phyloP scores from a whole-genome alignment of 2,329 filamentous ascomycete genomes.

The Aspergillus pseudonomiae region DNA sequence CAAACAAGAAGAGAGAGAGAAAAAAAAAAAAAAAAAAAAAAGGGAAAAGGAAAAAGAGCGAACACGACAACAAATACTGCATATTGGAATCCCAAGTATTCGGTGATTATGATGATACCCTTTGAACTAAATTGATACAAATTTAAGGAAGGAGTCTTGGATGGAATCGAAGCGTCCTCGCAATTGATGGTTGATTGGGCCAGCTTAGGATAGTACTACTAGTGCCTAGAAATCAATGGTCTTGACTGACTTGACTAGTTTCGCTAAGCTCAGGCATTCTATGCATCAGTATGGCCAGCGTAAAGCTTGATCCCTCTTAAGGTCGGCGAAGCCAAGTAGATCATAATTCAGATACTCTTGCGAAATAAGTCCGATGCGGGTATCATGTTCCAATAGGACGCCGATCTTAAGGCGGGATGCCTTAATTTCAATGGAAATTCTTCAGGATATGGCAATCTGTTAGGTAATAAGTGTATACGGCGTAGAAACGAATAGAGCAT shows the following conservation, averaged over 20 bases:
- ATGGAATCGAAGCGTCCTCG: not conserved
- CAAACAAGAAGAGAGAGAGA: not conserved
- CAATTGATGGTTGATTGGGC: not conserved
- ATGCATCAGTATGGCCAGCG: not conserved
- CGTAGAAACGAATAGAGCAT: not conserved
- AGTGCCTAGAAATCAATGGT: not conserved
- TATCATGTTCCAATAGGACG: not conserved
- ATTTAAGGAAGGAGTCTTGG: not conserved
- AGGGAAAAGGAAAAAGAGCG: not conserved
- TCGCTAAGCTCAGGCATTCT: not conserved
- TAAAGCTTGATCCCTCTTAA: not conserved
- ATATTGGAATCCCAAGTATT: constrained; percentile 17
- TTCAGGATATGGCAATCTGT: not conserved
- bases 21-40: not conserved
- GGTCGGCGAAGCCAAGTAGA: not conserved
- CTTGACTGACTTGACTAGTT: not conserved
- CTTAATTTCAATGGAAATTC: not conserved
- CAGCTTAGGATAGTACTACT: not conserved
- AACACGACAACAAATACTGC: not conserved
- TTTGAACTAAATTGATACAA: constrained; percentile 18
- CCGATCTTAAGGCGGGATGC: not conserved
- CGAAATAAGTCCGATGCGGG: not conserved
- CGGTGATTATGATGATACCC: constrained; percentile 32
- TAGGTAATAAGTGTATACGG: not conserved
- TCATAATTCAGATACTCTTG: not conserved